Evolutionary conservation across 2,329 filamentous ascomycete species (phyloP).

Genomic region (Colletotrichum musae): DNA sequence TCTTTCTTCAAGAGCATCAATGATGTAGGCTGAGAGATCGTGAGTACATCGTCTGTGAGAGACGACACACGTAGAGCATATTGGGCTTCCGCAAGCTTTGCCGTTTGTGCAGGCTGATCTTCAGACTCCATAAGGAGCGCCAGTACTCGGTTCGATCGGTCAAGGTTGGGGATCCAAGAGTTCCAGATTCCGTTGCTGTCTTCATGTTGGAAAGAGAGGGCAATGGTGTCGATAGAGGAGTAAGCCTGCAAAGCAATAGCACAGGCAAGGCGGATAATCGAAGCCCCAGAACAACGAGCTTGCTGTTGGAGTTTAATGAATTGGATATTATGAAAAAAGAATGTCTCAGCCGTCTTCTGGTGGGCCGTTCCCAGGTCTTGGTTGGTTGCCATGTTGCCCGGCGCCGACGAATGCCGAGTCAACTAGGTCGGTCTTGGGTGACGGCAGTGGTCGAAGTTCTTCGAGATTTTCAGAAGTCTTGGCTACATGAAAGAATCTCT

Average conservation of each 20-base stretch:
- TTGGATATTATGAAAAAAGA: slow-evolving; percentile 3
- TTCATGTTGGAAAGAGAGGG: slow-evolving; percentile 7
- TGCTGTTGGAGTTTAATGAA: slow-evolving; percentile 6
- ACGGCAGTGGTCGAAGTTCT: too few species aligned
- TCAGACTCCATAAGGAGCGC: too few species aligned
- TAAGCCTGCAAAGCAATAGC: slow-evolving; percentile 11
- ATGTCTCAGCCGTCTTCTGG: slow-evolving; percentile 10
- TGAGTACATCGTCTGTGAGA: too few species aligned
- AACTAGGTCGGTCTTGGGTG: neutral
- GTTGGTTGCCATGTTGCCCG: neutral
- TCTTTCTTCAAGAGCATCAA: neutral
- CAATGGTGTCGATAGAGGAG: neutral
- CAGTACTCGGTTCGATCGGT: too few species aligned
- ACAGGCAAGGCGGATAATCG: slow-evolving; percentile 24
- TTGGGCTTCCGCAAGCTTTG: too few species aligned
- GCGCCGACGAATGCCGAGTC: neutral
- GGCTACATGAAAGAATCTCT: too few species aligned
- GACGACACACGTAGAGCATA: too few species aligned
- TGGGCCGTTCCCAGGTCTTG: neutral
- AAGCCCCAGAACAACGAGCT: slow-evolving; percentile 20
- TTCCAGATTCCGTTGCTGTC: neutral
- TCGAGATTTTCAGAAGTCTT: too few species aligned
- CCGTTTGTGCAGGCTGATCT: too few species aligned
- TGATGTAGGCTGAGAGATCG: too few species aligned
- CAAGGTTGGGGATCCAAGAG: neutral